Percentiles rank a stretch among this genome's conserved stretches.
Conservation (phyloP, 371 early-diverging fungal species). For the Choanephora cucurbitarum region DNA sequence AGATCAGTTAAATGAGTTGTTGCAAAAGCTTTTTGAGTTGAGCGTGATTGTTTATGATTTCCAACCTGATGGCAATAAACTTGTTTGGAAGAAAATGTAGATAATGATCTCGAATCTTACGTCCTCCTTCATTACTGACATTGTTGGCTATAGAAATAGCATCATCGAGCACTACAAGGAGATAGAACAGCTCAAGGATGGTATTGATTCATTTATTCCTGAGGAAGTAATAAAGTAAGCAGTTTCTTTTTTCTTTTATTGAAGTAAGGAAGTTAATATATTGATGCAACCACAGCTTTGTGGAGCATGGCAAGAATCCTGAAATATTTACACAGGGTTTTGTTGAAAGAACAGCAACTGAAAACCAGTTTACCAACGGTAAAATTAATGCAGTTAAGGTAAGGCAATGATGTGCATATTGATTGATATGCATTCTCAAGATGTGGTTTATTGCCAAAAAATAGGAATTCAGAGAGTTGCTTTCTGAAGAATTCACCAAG, state of each 20-base stretch:
- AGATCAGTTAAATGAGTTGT: constrained; percentile 57
- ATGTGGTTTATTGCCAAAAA: not conserved
- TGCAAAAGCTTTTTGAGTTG: constrained; percentile 65
- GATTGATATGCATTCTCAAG: not conserved
- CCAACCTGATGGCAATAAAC: constrained; percentile 64
- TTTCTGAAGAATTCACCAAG: constrained; percentile 45
- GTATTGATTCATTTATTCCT: constrained; percentile 61
- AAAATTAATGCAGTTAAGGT: constrained; percentile 70
- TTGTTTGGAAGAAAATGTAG: constrained; percentile 71
- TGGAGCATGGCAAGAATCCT: constrained; percentile 74
- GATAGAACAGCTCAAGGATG: constrained; percentile 64
- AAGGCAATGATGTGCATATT: constrained; percentile 14
- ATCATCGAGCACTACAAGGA: constrained; percentile 60
- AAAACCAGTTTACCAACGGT: constrained; percentile 80
- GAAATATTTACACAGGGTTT: constrained; percentile 76
- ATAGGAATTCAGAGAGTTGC: constrained; percentile 41
- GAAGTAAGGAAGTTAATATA: constrained; percentile 3
- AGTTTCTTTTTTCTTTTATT: not conserved
- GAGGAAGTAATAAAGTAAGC: constrained; percentile 70
- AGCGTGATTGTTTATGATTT: constrained; percentile 74
- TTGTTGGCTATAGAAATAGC: constrained; percentile 49
- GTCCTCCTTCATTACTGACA: constrained; percentile 1
- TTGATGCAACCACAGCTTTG: constrained; percentile 37
- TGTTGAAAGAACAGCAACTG: constrained; percentile 73
- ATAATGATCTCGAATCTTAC: not conserved